Evolutionary conservation across 352 stramenopile species (phyloP).

Genomic region (Phytophthora idaei): DNA sequence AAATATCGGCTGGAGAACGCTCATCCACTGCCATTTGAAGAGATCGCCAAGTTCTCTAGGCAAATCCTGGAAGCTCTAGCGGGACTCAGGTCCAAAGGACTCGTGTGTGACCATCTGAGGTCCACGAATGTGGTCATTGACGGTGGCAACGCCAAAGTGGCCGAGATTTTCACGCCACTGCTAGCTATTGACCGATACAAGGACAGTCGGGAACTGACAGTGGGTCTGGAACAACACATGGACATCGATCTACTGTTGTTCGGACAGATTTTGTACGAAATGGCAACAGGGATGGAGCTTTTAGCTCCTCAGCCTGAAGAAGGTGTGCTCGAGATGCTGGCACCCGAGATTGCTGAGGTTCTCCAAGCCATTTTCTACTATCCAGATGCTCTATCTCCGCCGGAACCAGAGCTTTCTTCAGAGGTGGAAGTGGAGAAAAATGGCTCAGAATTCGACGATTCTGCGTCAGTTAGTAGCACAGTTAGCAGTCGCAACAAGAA

Average conservation of each 20-base stretch:
- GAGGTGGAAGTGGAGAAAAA: conserved; percentile 2
- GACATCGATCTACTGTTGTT: conserved; percentile 77
- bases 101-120: conserved; percentile 75
- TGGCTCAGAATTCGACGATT: conserved; percentile 27
- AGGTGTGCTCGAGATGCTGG: conserved; percentile 55
- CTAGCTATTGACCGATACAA: conserved; percentile 65
- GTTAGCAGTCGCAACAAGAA: conserved; percentile 37
- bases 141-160: conserved; percentile 55
- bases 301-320: conserved; percentile 45
- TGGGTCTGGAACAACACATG: conserved; percentile 66
- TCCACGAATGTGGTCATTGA: conserved; percentile 73
- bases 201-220: conserved; percentile 57
- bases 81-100: conserved; percentile 58
- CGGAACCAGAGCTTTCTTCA: background rate
- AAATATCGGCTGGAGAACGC: conserved; percentile 61
- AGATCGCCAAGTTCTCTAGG: conserved; percentile 62
- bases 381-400: conserved; percentile 15
- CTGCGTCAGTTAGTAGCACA: conserved; percentile 23
- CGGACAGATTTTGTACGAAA: conserved; percentile 78
- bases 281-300: conserved; percentile 73
- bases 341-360: conserved; percentile 62
- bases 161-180: conserved; percentile 69
- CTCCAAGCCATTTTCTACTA: conserved; percentile 61
- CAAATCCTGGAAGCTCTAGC: conserved; percentile 68
- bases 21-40: conserved; percentile 42